Conservation (phyloP, 306 rosid species). For the Herpetospermum pedunculosum region DNA sequence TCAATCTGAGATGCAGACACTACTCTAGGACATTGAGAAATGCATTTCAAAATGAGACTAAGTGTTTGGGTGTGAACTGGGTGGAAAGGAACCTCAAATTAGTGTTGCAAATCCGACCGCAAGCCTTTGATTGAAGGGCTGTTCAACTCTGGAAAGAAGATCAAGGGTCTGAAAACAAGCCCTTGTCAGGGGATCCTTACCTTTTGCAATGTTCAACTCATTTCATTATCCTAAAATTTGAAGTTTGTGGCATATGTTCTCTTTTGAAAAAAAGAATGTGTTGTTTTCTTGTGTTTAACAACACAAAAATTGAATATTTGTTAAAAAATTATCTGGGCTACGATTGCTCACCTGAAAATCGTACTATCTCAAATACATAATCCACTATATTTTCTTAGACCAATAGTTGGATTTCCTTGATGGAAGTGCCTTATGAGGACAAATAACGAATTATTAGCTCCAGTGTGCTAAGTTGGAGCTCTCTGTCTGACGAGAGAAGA, state of each 20-base stretch:
- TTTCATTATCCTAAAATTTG: conserved; percentile 19
- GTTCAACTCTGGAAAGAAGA: conserved; percentile 61
- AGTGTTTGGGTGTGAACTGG: conserved; percentile 68
- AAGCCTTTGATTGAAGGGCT: conserved; percentile 65
- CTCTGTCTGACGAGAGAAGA: conserved; percentile 61
- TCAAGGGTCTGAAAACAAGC: conserved; percentile 68
- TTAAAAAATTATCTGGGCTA: background rate
- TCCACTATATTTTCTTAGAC: conserved; percentile 89
- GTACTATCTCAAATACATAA: conserved; percentile 80
- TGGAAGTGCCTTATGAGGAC: conserved; percentile 46
- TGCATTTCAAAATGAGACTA: conserved; percentile 54
- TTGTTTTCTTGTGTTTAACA: background rate
- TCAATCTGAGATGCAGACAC: conserved; percentile 53
- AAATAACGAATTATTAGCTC: conserved; percentile 57
- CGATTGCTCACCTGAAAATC: conserved; percentile 65
- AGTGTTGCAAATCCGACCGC: conserved; percentile 76
- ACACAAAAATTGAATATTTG: background rate
- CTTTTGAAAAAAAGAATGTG: background rate
- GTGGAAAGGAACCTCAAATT: conserved; percentile 76
- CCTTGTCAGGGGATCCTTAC: conserved; percentile 62
- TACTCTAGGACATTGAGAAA: conserved; percentile 78
- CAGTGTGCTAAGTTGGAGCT: conserved; percentile 67
- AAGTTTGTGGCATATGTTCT: background rate
- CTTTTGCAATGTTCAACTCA: conserved; percentile 37
- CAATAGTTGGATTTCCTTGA: conserved; percentile 49